Evolutionary conservation across 73 alveolate species (phyloP).

Genomic region (Blepharisma stoltei): DNA sequence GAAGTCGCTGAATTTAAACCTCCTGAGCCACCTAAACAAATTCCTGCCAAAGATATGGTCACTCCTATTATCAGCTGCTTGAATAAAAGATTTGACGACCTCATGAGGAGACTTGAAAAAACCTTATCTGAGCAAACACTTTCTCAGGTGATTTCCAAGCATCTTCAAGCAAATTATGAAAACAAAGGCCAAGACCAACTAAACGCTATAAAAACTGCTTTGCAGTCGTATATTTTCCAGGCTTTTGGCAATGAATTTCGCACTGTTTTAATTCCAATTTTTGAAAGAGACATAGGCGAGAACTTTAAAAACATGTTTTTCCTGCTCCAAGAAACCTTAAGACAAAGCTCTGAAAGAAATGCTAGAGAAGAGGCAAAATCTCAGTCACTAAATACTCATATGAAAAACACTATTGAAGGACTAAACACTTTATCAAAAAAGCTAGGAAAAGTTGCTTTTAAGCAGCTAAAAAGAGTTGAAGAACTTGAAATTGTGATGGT

Average conservation of each 20-base stretch:
- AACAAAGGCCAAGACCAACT: background rate
- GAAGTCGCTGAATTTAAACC: too few relatives aligned
- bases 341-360: slow-evolving; percentile 1
- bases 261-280: background rate
- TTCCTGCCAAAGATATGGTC: slow-evolving; percentile 11
- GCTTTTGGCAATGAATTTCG: background rate
- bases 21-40: background rate
- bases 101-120: background rate
- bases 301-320: slow-evolving; percentile 7
- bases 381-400: background rate
- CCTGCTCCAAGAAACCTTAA: slow-evolving; percentile 1
- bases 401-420: slow-evolving; percentile 16
- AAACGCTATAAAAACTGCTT: background rate
- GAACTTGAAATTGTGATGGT: background rate
- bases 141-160: background rate
- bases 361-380: slow-evolving; percentile 10
- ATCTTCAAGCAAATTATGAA: background rate
- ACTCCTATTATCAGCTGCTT: background rate
- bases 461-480: background rate
- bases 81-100: background rate
- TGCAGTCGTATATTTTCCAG: background rate
- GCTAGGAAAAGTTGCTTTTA: background rate
- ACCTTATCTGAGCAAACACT: slow-evolving; percentile 11
- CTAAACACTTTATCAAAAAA: background rate
- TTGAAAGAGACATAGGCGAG: background rate